These are phyloP conservation scores for Penicillium thymicola DNA, from an alignment of 2,329 filamentous ascomycete genomes.

Conservation along the genomic window DNA sequence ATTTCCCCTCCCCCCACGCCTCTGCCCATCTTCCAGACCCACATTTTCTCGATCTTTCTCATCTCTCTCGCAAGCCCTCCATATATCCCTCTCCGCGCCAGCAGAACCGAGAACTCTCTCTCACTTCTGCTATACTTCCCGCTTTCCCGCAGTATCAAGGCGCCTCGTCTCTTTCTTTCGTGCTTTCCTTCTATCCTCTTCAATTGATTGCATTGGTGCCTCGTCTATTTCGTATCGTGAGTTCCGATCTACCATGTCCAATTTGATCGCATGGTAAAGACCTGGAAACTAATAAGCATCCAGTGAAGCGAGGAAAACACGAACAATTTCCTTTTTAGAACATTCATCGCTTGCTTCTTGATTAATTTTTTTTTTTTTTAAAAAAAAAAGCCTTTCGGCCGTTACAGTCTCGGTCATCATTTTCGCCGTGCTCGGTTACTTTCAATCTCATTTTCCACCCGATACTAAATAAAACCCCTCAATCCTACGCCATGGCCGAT, in stretches of 20 bases:
- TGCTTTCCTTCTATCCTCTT: constrained; percentile 11
- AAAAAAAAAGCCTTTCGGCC: constrained; percentile 13
- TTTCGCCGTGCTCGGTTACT: constrained; percentile 13
- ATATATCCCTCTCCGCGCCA: constrained; percentile 15
- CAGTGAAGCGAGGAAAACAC: constrained; percentile 24
- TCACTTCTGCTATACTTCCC: constrained; percentile 21
- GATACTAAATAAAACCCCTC: constrained; percentile 11
- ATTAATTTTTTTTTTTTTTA: neutral
- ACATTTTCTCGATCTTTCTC: constrained; percentile 19
- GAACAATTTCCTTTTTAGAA: constrained; percentile 21
- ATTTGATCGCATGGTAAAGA: constrained; percentile 1
- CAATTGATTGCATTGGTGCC: constrained; percentile 23
- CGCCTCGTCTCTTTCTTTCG: constrained; percentile 12
- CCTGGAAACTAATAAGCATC: constrained; percentile 18
- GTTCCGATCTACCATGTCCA: constrained; percentile 14
- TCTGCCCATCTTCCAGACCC: constrained; percentile 8
- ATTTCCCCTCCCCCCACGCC: constrained; percentile 3
- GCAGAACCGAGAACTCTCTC: constrained; percentile 24
- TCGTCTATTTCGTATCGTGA: constrained; percentile 32
- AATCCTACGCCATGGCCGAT: constrained; percentile 37
- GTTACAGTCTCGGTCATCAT: neutral
- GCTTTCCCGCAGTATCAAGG: constrained; percentile 16
- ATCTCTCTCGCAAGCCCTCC: constrained; percentile 14
- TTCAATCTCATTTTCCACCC: constrained; percentile 16
- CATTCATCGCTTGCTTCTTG: constrained; percentile 5